Evolutionary conservation across 306 rosid species (phyloP).

Genomic region (Vigna radiata): DNA sequence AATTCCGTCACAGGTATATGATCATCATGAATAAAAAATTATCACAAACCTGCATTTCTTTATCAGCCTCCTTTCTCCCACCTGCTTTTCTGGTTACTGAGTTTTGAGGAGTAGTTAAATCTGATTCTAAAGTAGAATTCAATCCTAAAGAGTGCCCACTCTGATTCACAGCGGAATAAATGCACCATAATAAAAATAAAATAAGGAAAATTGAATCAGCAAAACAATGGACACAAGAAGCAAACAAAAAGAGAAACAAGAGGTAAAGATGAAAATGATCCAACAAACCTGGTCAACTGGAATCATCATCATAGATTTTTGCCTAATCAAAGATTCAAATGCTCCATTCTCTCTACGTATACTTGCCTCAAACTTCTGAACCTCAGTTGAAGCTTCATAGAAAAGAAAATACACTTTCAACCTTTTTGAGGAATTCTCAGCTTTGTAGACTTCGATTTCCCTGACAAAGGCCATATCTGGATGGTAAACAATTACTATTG

Average conservation of each 20-base stretch:
- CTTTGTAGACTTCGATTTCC: constrained; percentile 87
- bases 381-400: constrained; percentile 95
- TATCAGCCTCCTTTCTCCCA: constrained; percentile 82
- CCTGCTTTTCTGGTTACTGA: constrained; percentile 91
- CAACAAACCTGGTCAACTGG: constrained; percentile 87
- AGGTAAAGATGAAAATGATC: neutral
- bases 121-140: constrained; percentile 63
- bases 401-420: constrained; percentile 88
- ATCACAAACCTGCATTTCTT: constrained; percentile 80
- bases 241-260: constrained; percentile 26
- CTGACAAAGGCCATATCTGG: constrained; percentile 94
- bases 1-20: constrained; percentile 28
- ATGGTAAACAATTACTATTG: constrained; percentile 83
- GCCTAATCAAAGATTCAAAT: constrained; percentile 96
- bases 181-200: constrained; percentile 39
- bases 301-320: constrained; percentile 96
- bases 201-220: neutral
- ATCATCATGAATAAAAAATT: constrained; percentile 21
- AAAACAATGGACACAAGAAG: constrained; percentile 30
- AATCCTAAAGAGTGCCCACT: constrained; percentile 73
- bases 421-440: constrained; percentile 75
- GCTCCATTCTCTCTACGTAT: constrained; percentile 94
- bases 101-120: constrained; percentile 60
- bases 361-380: constrained; percentile 91
- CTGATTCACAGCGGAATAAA: constrained; percentile 55